Evolutionary conservation across 192 early-diverging fungal genomes (phyloP), one percentile per base, ranked within the genome.

Genomic region (Gamsiella multidivaricata): DNA sequence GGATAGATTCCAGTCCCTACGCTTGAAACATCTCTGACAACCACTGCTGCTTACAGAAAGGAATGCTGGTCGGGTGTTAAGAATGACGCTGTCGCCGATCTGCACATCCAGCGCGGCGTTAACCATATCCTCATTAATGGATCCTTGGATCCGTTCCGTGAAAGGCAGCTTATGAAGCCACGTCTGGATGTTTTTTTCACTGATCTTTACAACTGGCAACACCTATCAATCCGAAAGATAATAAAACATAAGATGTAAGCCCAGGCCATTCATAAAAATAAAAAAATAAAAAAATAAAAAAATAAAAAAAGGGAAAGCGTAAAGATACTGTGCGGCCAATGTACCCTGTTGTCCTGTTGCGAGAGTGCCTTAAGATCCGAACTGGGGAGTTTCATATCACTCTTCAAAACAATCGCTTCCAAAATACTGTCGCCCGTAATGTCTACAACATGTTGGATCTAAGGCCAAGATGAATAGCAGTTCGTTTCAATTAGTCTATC

Each of bases 351-450:
- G 0, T 64, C 54, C 0, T 36, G 15, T n/a, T 57, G 50, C 11
- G 65, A 14, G 11, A 78, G 31, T 33, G 25, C 41, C 47, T 78
- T 78, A n/a, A 78, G 53, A 49, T 88, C 83, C 7, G 69, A 61
- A 11, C 61, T 73, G 0, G 83, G 65, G 18, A 82, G 37, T 28
- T 52, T 62, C 29, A 69, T 64, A 10, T 85, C 79, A 10, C 65
- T 52, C 53, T 84, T 88, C 20, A 87, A 62, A 8, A 90, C 79
- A 22, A 90, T 76, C 42, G 81, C 85, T 32, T 90, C 88, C 50
- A 88, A 34, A 14, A 81, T 61, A 42, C 60, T 41, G 8, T 80
- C 68, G 5, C 54, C 70, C 2, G 57, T 22, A 15, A 68, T 47
- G 28, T 75, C 78, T n/a, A 59, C 25, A 18, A 86, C 18, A 47